Conservation (phyloP, 1,284 basidiomycete genomes). For the Coniferiporia sulphurascens region DNA sequence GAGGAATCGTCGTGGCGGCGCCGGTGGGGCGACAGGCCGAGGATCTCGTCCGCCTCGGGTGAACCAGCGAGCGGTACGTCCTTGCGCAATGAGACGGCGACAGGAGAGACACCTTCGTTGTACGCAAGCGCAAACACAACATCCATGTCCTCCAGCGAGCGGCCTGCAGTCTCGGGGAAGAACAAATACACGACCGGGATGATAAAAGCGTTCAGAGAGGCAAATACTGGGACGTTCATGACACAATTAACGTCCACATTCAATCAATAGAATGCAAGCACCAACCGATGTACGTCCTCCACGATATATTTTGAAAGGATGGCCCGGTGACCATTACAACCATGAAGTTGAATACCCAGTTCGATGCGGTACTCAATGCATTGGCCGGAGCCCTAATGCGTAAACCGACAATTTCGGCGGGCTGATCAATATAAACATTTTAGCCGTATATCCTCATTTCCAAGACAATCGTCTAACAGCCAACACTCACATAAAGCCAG, state of each 20-base stretch:
- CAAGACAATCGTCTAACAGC: background rate
- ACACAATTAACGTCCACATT: background rate
- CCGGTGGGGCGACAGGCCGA: constrained; percentile 34
- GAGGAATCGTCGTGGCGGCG: constrained; percentile 44
- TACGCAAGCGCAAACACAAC: constrained; percentile 57
- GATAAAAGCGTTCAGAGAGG: constrained; percentile 54
- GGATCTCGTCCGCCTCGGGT: constrained; percentile 17
- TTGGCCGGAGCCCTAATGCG: constrained; percentile 64
- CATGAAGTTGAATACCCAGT: constrained; percentile 64
- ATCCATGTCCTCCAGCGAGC: constrained; percentile 62
- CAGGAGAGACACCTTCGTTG: constrained; percentile 52
- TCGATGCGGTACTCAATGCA: constrained; percentile 62
- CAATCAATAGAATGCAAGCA: too few relatives aligned
- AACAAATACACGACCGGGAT: constrained; percentile 58
- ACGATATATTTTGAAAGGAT: constrained; percentile 57
- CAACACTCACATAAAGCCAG: constrained; percentile 52
- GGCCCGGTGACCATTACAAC: constrained; percentile 67
- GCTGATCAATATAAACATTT: constrained; percentile 28
- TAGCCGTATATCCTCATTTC: background rate
- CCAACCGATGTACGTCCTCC: constrained; percentile 57
- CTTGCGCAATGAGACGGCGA: constrained; percentile 50
- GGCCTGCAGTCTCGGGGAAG: constrained; percentile 66
- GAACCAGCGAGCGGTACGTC: constrained; percentile 38
- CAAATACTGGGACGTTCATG: constrained; percentile 42
- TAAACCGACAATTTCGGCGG: constrained; percentile 61